A percentile compares a stretch with the other conserved stretches of the same genome.
Conservation (phyloP, 2,329 filamentous ascomycete genomes). For the Westerdykella aurantiaca region DNA sequence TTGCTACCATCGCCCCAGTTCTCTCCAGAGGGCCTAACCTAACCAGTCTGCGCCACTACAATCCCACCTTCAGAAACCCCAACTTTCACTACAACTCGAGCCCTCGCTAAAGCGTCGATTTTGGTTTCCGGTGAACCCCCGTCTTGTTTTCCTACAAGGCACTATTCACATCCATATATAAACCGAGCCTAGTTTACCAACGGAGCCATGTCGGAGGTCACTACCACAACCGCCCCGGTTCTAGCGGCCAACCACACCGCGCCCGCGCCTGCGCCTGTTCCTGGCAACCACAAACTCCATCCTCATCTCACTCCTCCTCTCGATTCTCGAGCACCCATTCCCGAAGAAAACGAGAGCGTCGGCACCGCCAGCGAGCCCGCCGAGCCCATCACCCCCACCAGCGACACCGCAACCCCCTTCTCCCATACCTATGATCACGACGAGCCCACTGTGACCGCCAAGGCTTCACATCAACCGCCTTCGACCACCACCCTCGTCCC, state of each 20-base stretch:
- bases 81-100: no score
- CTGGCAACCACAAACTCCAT: conserved; percentile 13
- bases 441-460: conserved; percentile 14
- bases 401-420: conserved; percentile 23
- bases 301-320: conserved; percentile 22
- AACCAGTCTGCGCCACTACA: background rate
- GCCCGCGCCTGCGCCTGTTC: conserved; percentile 8
- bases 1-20: conserved; percentile 30
- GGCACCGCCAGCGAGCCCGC: conserved; percentile 36
- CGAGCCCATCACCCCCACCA: conserved; percentile 37
- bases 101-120: background rate
- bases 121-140: background rate
- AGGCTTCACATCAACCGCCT: no score
- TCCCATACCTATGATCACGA: conserved; percentile 27
- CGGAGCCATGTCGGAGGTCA: conserved; percentile 20
- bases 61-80: no score
- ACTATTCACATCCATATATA: no score
- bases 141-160: background rate
- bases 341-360: conserved; percentile 37
- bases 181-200: no score
- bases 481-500: background rate
- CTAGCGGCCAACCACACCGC: conserved; percentile 16
- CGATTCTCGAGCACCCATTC: conserved; percentile 27
- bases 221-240: conserved; percentile 9
- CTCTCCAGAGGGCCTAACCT: conserved; percentile 32